These are phyloP conservation scores for Suillus subluteus DNA, from an alignment of 768 basidiomycete species.

Conservation along the genomic window DNA sequence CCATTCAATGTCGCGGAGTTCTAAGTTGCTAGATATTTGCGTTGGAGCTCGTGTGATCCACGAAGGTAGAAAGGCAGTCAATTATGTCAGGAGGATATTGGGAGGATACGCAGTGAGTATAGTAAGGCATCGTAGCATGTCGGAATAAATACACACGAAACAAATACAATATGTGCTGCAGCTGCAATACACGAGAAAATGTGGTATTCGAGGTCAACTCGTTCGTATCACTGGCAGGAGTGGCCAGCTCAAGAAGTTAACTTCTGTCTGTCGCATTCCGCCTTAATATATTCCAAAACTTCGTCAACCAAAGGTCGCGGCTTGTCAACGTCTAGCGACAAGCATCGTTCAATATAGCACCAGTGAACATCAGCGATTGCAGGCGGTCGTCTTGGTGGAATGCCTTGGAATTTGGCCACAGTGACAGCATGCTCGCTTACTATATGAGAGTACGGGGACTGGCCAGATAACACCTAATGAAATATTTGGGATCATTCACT, in stretches of 20 bases:
- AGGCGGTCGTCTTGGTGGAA: not conserved
- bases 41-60: no score
- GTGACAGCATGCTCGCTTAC: rapidly evolving
- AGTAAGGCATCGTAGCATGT: no score
- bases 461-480: not conserved
- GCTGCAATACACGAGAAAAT: not conserved
- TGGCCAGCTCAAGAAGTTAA: not conserved
- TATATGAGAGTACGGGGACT: not conserved
- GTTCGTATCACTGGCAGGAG: not conserved
- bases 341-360: not conserved
- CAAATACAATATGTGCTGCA: not conserved
- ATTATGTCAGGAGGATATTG: no score
- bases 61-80: no score
- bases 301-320: not conserved
- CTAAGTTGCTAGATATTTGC: no score
- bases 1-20: no score
- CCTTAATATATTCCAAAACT: not conserved
- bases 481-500: not conserved
- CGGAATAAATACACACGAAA: not conserved
- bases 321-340: not conserved
- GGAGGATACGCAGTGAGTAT: no score
- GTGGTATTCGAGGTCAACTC: not conserved
- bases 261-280: not conserved
- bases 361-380: not conserved
- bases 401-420: not conserved